Percentiles rank a stretch among this genome's conserved stretches.
These are phyloP conservation scores for Piromyces finnis DNA, from an alignment of 192 early-diverging fungal species.

Conservation along the genomic window DNA sequence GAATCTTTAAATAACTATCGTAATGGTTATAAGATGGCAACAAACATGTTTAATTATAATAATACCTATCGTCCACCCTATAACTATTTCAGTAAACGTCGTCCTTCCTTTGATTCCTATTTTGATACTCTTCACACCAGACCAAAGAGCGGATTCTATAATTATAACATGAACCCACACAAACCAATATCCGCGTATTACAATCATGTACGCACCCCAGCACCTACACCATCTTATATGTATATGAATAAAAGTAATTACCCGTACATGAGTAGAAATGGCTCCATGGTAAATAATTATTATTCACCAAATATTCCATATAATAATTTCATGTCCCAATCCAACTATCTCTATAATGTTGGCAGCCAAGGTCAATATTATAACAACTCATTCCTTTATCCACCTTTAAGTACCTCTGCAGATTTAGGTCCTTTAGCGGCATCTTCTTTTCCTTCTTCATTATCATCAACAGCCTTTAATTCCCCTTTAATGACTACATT, in stretches of 20 bases:
- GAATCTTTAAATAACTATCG: background rate
- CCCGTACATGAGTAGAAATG: background rate
- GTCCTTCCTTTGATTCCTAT: no score
- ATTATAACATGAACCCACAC: no score
- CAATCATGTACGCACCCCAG: background rate
- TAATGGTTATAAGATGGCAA: background rate
- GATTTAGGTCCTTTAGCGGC: background rate
- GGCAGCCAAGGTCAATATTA: no score
- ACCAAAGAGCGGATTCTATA: no score
- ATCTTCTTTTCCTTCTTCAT: background rate
- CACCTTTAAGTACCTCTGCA: background rate
- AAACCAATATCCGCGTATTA: no score
- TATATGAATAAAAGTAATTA: background rate
- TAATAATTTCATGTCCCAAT: background rate
- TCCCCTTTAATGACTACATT: no score
- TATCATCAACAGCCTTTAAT: background rate
- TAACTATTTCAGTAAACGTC: no score
- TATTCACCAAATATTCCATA: background rate
- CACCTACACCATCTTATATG: background rate
- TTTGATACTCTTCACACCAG: no score
- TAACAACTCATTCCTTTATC: background rate
- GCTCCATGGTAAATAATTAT: background rate
- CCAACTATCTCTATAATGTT: no score
- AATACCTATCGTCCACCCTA: no score
- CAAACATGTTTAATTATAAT: no score